phyloP scores from a whole-genome alignment of 2,329 filamentous ascomycete species.

The Aspergillus ochraceus region DNA sequence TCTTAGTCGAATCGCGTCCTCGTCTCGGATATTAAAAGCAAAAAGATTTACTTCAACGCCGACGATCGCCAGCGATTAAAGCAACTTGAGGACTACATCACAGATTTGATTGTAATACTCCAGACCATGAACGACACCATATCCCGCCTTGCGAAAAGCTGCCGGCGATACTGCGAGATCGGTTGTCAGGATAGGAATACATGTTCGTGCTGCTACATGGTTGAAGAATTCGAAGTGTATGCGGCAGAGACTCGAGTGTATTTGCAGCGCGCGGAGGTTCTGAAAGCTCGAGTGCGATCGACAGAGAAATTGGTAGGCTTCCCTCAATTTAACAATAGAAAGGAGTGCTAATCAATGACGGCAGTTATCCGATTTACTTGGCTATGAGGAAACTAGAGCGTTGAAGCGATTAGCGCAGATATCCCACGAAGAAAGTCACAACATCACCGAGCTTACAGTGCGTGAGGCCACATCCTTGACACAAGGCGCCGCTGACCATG shows the following conservation, averaged over 20 bases:
- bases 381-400: slow-evolving; percentile 10
- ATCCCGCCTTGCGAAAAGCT: slow-evolving; percentile 6
- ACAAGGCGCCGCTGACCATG: background rate
- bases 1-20: slow-evolving; percentile 8
- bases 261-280: slow-evolving; percentile 10
- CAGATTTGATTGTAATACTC: slow-evolving; percentile 13
- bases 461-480: background rate
- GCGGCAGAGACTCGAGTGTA: slow-evolving; percentile 4
- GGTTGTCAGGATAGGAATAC: background rate
- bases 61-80: slow-evolving; percentile 12
- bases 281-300: slow-evolving; percentile 10
- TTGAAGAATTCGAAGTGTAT: slow-evolving; percentile 10
- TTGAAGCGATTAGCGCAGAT: slow-evolving; percentile 6
- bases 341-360: background rate
- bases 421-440: slow-evolving; percentile 4
- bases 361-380: slow-evolving; percentile 9
- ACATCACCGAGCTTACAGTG: slow-evolving; percentile 11
- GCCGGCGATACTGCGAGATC: slow-evolving; percentile 5
- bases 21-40: slow-evolving; percentile 3
- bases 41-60: slow-evolving; percentile 1
- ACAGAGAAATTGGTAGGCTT: slow-evolving; percentile 8
- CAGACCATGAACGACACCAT: slow-evolving; percentile 7
- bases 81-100: slow-evolving; percentile 13
- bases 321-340: too few species aligned
- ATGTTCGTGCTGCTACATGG: slow-evolving; percentile 1